Evolutionary conservation across 75 land plant species (phyloP), one percentile per base, ranked within the genome.

Genomic region (Selaginella tamariscina): DNA sequence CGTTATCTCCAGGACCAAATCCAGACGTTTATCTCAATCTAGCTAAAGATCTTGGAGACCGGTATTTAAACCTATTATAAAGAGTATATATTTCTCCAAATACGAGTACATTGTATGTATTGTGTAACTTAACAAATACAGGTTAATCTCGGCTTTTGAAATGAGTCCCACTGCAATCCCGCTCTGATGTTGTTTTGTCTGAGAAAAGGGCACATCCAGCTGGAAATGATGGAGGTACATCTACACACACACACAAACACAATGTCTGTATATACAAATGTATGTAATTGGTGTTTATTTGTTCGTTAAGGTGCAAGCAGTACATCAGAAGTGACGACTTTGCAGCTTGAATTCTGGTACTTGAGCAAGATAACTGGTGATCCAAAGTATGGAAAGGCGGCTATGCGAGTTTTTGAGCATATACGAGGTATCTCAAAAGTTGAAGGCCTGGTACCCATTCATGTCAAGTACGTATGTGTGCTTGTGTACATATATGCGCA

Each of bases 371-470:
- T 94, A 30, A 79, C 86, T 30, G 96, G 96, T 49, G 91, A 94
- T 77, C 86, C 90, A 63, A 94, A 83, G 80, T 94, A 94, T 63
- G 70, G 76, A 11, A 65, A 65, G 22, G 82, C 83, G 33, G 85
- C 91, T 54, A 87, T 94, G 96, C 78, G 82, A 68, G 98, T 94
- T 21, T 68, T 87, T 67, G 96, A 89, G 70, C 98, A 90, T 65
- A 26, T 94, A 20, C 80, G 69, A 71, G 81, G 74, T 22, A 83
- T 94, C 64, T 88, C 96, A 30, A 94, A 94, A 75, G 80, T 83
- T 54, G 88, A 94, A 68, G 98, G 98, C 24, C 68, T 94, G 57
- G 98, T 94, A 30, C 98, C 98, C 1, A 94, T 94, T 54, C 89
- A 83, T 33, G 85, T 94, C 33, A 89, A 85, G 98, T 90, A 70